Base-by-base conservation (phyloP, 2,329 filamentous ascomycete species). In the Zymoseptoria ardabiliae region DNA sequence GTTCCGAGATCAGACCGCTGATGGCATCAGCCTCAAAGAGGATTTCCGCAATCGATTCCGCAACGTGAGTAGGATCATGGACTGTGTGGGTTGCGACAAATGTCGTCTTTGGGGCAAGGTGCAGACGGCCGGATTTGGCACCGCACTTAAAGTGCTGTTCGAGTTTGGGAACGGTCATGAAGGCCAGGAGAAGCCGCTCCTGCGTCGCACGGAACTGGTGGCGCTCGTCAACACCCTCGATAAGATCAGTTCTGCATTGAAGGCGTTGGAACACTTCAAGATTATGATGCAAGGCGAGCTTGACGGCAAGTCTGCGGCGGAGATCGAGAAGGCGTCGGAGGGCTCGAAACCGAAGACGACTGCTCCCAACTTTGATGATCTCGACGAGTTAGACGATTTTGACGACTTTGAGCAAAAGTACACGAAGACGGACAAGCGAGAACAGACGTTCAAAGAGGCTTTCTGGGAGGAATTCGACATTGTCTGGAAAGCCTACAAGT, bases 11-110 rank as follows among this genome's bases (percentile, higher is more conserved):
- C 66, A 89, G 71, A 78, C 81, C 0, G 74, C 75, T 28, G 66
- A 67, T 25, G 79, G 82, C 35, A 83, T 89, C 2, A 90, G 84
- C 2, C 78, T 99, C 59, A 99, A 97, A 74, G 93, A 97, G 72
- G 94, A 99, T 71, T 99, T 99, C 81, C 88, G 91, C 68, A 94
- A 95, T 74, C 89, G 94, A 17, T 99, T 99, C 82, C 86, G 94
- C 72, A 99, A 99, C 72, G 90, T 99, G 62, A 96, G 90, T 73
- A 86, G 94, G 49, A 82, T 97, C 65, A 99, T 99, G 94, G 94
- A 99, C 75, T 99, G 94, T 68, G 93, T 97, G 20, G 94, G 94
- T 51, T 99, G 94, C 75, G 94, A 99, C 78, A 99, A 99, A 78
- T 99, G 94, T 76, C 86, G 94, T 8, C 85, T 99, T 2, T 99